Evolutionary conservation across 345 rosid genomes (phyloP).

Genomic region (Corchorus olitorius): DNA sequence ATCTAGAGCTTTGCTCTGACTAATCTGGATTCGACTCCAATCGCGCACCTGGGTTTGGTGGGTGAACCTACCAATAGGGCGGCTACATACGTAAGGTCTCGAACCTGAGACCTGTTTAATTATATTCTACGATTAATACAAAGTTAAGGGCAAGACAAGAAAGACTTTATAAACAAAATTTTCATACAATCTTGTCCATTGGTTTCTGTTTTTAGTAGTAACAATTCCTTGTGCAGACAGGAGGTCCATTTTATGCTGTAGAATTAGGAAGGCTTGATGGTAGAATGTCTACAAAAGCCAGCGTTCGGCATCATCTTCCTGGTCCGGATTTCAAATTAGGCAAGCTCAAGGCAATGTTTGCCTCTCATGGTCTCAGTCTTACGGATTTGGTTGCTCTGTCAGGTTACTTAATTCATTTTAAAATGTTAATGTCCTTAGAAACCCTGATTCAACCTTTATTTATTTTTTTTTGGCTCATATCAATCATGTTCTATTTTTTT

Average conservation of each 20-base stretch:
- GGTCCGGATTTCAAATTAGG: conserved; percentile 18
- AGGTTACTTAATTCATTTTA: conserved; percentile 1
- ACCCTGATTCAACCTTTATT: background rate
- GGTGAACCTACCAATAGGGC: no score
- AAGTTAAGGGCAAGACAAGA: background rate
- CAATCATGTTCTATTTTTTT: background rate
- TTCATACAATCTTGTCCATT: background rate
- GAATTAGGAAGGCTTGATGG: conserved; percentile 32
- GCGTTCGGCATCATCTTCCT: conserved; percentile 23
- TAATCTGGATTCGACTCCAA: no score
- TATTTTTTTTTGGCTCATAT: background rate
- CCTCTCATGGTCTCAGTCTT: conserved; percentile 20
- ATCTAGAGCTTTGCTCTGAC: no score
- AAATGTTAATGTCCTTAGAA: background rate
- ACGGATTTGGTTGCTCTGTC: conserved; percentile 30
- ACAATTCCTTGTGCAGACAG: conserved; percentile 9
- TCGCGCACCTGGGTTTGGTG: no score
- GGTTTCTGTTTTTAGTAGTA: background rate
- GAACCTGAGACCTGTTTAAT: background rate
- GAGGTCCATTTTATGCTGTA: conserved; percentile 29
- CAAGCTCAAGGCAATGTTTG: conserved; percentile 24
- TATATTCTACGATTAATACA: background rate
- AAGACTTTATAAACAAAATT: background rate
- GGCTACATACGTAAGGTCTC: no score
- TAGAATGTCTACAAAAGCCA: conserved; percentile 14